Conservation (phyloP, 1,284 basidiomycete species). For the Earliella scabrosa region DNA sequence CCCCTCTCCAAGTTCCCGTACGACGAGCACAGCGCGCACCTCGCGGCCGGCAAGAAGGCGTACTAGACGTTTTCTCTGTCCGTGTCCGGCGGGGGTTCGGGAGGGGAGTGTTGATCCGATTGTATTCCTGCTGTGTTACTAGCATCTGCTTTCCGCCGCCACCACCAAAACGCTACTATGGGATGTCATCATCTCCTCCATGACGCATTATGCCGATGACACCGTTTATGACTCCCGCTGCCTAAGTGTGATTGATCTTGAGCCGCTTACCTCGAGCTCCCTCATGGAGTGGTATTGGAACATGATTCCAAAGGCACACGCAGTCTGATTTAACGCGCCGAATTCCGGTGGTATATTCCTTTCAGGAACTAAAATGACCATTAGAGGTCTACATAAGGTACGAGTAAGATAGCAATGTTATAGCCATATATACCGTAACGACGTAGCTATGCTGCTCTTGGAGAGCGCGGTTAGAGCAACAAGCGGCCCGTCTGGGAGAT, state of each 20-base stretch:
- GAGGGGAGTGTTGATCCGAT: conserved; percentile 21
- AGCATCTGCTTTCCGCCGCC: conserved; percentile 19
- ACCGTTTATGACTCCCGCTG: not conserved
- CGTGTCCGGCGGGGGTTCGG: conserved; percentile 30
- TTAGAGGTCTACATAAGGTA: too few relatives aligned
- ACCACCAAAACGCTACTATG: conserved; percentile 18
- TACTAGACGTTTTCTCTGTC: conserved; percentile 61
- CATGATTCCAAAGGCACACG: too few relatives aligned
- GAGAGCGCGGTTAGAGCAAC: too few relatives aligned
- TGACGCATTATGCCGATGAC: not conserved
- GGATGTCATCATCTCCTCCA: conserved; percentile 18
- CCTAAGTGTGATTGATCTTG: not conserved
- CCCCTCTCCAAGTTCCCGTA: conserved; percentile 88
- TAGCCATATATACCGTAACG: too few relatives aligned
- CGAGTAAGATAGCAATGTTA: too few relatives aligned
- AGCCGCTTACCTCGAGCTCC: too few relatives aligned
- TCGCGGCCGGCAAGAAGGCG: conserved; percentile 81
- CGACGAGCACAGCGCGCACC: conserved; percentile 92
- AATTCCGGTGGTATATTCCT: too few relatives aligned
- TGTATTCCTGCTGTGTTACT: conserved; percentile 32
- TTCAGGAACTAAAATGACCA: too few relatives aligned
- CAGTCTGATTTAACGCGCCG: too few relatives aligned
- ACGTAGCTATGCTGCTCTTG: too few relatives aligned
- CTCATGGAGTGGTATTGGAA: too few relatives aligned
- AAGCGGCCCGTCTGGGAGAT: too few relatives aligned